Evolutionary conservation across 148 eudicot species (phyloP).

Genomic region (Vaccinium corymbosum): DNA sequence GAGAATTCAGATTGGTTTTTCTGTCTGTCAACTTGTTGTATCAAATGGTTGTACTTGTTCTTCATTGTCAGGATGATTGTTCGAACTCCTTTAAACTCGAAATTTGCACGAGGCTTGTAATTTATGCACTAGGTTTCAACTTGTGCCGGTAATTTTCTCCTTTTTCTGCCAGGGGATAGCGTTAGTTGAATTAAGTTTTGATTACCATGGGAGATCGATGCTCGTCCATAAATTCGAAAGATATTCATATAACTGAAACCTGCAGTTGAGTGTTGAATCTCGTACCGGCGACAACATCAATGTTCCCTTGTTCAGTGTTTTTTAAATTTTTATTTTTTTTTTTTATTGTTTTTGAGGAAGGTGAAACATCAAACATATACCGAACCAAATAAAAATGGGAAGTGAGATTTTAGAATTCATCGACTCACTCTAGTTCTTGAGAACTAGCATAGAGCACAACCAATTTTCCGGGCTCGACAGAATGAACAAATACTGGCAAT

Average conservation of each 20-base stretch:
- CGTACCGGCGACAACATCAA: background rate
- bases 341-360: background rate
- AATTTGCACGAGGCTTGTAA: background rate
- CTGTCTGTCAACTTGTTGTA: conserved; percentile 6
- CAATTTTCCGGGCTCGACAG: too few relatives aligned
- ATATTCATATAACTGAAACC: background rate
- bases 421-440: too few relatives aligned
- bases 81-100: background rate
- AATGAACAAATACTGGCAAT: too few relatives aligned
- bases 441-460: too few relatives aligned
- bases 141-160: background rate
- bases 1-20: conserved; percentile 2
- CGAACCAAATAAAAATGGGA: background rate
- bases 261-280: background rate
- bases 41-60: background rate
- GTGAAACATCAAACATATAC: background rate
- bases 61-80: background rate
- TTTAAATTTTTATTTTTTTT: too few relatives aligned
- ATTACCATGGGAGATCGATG: background rate
- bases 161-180: background rate
- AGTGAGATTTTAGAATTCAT: too few relatives aligned
- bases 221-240: background rate
- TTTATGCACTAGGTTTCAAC: background rate
- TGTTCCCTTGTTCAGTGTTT: background rate
- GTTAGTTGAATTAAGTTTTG: background rate